Conservation (phyloP, 2,329 filamentous ascomycete genomes). For the Aspergillus sp. region DNA sequence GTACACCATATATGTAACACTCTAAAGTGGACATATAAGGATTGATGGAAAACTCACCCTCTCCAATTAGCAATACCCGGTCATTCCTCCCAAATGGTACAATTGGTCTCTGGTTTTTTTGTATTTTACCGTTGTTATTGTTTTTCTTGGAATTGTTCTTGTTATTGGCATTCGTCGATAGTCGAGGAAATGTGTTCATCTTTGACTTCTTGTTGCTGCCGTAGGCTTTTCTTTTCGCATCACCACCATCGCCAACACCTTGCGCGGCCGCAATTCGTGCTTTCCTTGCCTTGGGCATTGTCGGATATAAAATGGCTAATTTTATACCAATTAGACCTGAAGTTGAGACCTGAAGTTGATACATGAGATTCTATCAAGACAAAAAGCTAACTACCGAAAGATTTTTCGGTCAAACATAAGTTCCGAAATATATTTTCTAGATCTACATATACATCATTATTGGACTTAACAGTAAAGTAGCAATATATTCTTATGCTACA, state of each 20-base stretch:
- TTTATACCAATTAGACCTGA: neutral
- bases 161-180: conserved; percentile 13
- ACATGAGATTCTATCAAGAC: neutral
- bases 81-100: conserved; percentile 37
- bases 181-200: conserved; percentile 22
- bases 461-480: neutral
- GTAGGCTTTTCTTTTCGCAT: neutral
- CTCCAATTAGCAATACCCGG: conserved; percentile 39
- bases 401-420: neutral
- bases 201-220: conserved; percentile 6
- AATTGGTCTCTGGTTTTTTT: conserved; percentile 22
- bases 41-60: conserved; percentile 29
- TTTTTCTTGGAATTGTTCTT: conserved; percentile 6
- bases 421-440: neutral
- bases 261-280: conserved; percentile 1
- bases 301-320: neutral
- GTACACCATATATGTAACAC: conserved; percentile 1
- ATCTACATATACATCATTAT: neutral
- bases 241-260: neutral
- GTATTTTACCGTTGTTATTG: neutral
- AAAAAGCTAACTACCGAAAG: neutral
- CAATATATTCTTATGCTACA: conserved; percentile 9
- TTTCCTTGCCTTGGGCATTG: conserved; percentile 22
- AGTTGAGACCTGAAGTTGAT: neutral
- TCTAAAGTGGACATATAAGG: neutral